Evolutionary conservation across 106 monocot genomes (phyloP), one percentile per base, ranked within the genome.

Genomic region (Dendrobium chrysotoxum): DNA sequence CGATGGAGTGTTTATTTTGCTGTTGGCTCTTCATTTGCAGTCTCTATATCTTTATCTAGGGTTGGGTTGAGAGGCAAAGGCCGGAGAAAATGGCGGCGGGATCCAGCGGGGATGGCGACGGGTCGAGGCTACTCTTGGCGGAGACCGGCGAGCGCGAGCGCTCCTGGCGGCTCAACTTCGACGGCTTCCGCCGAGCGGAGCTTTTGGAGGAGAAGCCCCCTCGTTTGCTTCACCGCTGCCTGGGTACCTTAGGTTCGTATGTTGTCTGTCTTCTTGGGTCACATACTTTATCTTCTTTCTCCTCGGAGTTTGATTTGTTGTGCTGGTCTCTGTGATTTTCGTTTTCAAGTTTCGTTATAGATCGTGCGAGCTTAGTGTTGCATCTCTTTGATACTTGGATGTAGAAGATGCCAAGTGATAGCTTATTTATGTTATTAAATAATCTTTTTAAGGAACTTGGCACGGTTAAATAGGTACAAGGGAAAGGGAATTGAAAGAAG

Each of bases 151-250:
- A 81, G 65, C 40, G 79, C 30, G 89, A 89, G 83, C 80, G 21
- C 30, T 75, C 89, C 41, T 92, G 92, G 92, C 75, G 89, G 80
- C 82, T 92, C 78, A 92, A 90, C 86, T 89, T 92, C 76, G 86
- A 87, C 57, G 80, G 84, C 1, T 87, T 88, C 71, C 85, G 86
- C 45, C 85, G 79, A 68, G 40, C 82, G 65, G 88, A 85, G 82
- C 64, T 45, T 76, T 67, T 46, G 75, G 46, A 79, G 72, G 92
- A 89, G 82, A 89, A 85, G 78, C 82, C 82, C 8, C 82, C 82
- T 2, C 80, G 80, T 12, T 78, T 84, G 17, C 75, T 89, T 68
- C 88, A 88, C 21, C 84, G 86, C 79, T 92, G 92, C 82, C 88
- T 92, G 77, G 89, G 92, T 30, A 85, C 87, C 18, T 75, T 85